Conservation (phyloP, 768 basidiomycete species). For the Mycena venus region DNA sequence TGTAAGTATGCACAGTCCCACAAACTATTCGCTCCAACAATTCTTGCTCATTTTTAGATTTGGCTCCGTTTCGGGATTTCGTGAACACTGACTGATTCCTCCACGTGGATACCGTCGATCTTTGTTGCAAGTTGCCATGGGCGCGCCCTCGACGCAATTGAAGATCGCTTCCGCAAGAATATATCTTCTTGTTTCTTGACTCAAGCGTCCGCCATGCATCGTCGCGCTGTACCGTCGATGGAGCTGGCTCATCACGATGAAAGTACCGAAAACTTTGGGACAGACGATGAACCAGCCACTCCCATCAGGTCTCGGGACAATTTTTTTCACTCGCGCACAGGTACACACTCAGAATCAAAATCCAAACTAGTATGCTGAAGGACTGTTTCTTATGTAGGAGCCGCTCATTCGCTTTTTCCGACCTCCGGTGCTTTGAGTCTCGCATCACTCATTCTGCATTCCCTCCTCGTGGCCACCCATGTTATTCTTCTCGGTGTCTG, state of each 20-base stretch:
- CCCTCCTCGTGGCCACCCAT: neutral
- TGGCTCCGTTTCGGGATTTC: no score
- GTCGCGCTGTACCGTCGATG: neutral
- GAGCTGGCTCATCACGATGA: neutral
- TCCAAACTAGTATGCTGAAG: neutral
- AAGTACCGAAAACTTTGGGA: neutral
- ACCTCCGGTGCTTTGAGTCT: neutral
- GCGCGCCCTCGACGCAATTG: no score
- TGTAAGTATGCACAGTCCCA: no score
- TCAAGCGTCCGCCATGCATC: no score
- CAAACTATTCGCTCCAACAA: no score
- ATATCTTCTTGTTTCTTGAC: no score
- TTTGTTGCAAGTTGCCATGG: no score
- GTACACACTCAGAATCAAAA: no score
- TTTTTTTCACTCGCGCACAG: neutral
- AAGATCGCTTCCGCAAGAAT: no score
- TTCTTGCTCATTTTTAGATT: no score
- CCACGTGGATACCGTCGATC: no score
- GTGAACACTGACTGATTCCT: no score
- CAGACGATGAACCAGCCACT: neutral
- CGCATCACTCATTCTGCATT: neutral
- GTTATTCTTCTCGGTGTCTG: conserved; percentile 3
- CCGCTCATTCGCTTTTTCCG: neutral
- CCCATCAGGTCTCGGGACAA: neutral
- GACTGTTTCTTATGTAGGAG: neutral